Conservation (phyloP, 148 eudicot species). For the Nyssa sinensis region DNA sequence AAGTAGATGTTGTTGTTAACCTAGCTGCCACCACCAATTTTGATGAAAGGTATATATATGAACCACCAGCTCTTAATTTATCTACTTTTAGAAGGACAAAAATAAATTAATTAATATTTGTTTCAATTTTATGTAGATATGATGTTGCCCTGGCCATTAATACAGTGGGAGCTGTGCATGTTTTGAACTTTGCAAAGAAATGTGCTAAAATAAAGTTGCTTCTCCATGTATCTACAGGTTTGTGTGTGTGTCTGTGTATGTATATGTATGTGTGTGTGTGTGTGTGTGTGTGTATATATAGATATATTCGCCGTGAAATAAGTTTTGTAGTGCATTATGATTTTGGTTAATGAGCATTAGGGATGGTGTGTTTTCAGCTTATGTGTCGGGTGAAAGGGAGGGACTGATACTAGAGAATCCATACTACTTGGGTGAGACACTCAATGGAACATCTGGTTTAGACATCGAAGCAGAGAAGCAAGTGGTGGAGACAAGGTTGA, state of each 20-base stretch:
- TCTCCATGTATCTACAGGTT: conserved; percentile 69
- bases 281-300: too few species aligned
- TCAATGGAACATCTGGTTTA: conserved; percentile 42
- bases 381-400: conserved; percentile 46
- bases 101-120: conserved; percentile 8
- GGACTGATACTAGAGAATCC: conserved; percentile 44
- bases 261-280: too few species aligned
- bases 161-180: conserved; percentile 56
- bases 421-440: conserved; percentile 35
- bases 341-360: too few species aligned
- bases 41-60: conserved; percentile 49
- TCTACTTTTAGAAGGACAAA: background rate
- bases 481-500: conserved; percentile 32
- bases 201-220: conserved; percentile 46
- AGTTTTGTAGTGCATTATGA: too few species aligned
- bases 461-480: conserved; percentile 41
- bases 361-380: conserved; percentile 33
- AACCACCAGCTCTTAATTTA: background rate
- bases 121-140: conserved; percentile 37
- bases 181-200: conserved; percentile 55
- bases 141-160: conserved; percentile 58
- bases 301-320: too few species aligned
- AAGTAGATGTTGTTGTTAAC: conserved; percentile 40
- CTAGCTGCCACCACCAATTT: conserved; percentile 54
- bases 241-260: too few species aligned